Evolutionary conservation across 345 rosid species (phyloP), one percentile per base, ranked within the genome.

Genomic region (Sapria himalayana): DNA sequence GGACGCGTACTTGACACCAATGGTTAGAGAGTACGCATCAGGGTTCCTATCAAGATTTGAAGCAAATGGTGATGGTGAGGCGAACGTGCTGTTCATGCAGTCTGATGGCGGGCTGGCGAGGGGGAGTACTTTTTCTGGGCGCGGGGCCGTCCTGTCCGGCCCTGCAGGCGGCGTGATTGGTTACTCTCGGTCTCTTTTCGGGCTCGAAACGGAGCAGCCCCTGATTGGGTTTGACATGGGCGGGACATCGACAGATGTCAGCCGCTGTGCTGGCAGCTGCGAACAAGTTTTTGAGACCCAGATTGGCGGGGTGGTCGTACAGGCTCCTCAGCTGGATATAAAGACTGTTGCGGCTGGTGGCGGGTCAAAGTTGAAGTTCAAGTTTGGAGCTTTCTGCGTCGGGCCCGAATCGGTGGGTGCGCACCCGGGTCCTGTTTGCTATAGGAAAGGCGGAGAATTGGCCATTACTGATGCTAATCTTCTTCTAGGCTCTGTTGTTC

Each of bases 111-210:
- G 98, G 38, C 67, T 89, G 43, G 98, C 98, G 45, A 89, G 91
- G 0, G 81, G 82, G 55, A 76, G 65, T 62, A 69, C 79, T 51
- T 89, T 89, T 62, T 89, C 94, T 14, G 98, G 98, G 20, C 98
- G 82, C 59, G 82, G 82, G 62, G 98, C 98, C 27, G 86, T 89
- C 41, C 66, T 89, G 25, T 82, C 98, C 0, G 98, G 98, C 41
- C 98, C 98, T 38, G 94, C 98, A 9, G 98, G 98, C 17, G 98
- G 98, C 19, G 98, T 89, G 56, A 94, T 82, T 52, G 98, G 98
- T 57, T 89, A 81, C 64, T 78, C 94, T 0, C 91, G 76, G 57
- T 78, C 94, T 10, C 85, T 89, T 16, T 89, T 74, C 50, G 76
- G 82, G 47, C 80, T 76, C 40, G 93, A 89, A 67, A 82, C 94